Conservation (phyloP, 805 yeast genomes). For the Candida succiphila region DNA sequence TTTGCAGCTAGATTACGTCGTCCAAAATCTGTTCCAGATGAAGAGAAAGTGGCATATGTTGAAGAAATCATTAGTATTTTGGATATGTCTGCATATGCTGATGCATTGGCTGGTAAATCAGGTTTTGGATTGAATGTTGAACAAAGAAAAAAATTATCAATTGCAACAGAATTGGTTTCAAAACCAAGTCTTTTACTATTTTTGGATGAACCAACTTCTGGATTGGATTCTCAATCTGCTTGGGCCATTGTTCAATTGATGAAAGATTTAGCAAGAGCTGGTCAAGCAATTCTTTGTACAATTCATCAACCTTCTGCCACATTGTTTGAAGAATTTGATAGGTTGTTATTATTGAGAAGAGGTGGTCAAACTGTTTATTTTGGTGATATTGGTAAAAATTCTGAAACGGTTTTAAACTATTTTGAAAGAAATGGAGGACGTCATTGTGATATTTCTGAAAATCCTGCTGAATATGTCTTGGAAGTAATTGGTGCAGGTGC, state of each 20-base stretch:
- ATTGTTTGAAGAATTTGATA: constrained; percentile 33
- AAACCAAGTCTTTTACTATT: constrained; percentile 43
- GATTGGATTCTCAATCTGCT: constrained; percentile 49
- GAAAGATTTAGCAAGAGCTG: constrained; percentile 38
- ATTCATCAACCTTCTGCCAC: constrained; percentile 42
- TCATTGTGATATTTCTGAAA: constrained; percentile 47
- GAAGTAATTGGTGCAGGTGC: constrained; percentile 79
- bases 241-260: constrained; percentile 47
- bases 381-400: constrained; percentile 41
- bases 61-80: constrained; percentile 29
- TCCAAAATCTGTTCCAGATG: constrained; percentile 26
- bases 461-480: constrained; percentile 71
- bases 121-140: constrained; percentile 46
- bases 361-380: constrained; percentile 47
- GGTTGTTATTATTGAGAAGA: constrained; percentile 32
- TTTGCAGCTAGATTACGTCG: constrained; percentile 43
- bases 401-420: constrained; percentile 30
- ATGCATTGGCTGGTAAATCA: constrained; percentile 36
- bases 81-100: constrained; percentile 35
- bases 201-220: constrained; percentile 54
- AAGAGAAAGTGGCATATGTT: constrained; percentile 33
- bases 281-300: constrained; percentile 51
- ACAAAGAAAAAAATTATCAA: constrained; percentile 42
- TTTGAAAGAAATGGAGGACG: constrained; percentile 52
- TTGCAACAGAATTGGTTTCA: constrained; percentile 47